Evolutionary conservation across 108 stramenopile genomes (phyloP).

Genomic region (Skeletonema costatum): DNA sequence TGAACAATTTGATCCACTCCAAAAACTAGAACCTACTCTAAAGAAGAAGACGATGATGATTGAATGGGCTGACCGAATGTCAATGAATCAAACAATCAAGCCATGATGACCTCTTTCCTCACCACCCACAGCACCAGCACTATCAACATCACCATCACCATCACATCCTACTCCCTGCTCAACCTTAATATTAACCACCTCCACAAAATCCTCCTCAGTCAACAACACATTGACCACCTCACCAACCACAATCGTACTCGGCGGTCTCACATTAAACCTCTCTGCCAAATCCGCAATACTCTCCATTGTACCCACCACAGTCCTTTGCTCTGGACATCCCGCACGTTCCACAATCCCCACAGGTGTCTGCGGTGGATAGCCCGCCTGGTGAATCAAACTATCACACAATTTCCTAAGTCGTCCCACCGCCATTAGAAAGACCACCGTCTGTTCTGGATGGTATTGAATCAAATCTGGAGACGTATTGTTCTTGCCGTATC

Average conservation of each 20-base stretch:
- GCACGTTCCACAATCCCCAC: slow-evolving; percentile 88
- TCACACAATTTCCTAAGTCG: slow-evolving; percentile 65
- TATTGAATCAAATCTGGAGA: slow-evolving; percentile 87
- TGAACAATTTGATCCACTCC: too few species aligned
- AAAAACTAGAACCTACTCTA: too few species aligned
- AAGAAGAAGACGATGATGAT: not conserved
- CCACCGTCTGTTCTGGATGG: slow-evolving; percentile 87
- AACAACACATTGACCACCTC: slow-evolving; percentile 81
- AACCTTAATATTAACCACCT: too few species aligned
- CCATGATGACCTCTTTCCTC: not conserved
- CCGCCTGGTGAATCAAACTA: slow-evolving; percentile 58
- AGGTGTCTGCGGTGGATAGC: slow-evolving; percentile 76
- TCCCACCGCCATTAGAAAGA: slow-evolving; percentile 92
- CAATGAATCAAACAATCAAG: not conserved
- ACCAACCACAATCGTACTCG: slow-evolving; percentile 88
- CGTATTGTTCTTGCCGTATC: slow-evolving; percentile 82
- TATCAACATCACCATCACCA: not conserved
- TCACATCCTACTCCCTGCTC: not conserved
- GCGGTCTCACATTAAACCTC: slow-evolving; percentile 69
- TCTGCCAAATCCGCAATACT: slow-evolving; percentile 85
- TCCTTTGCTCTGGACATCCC: slow-evolving; percentile 83
- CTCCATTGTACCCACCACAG: slow-evolving; percentile 76
- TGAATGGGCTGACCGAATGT: not conserved
- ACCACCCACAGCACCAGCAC: not conserved
- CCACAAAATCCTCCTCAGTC: slow-evolving; percentile 49